Conservation (phyloP, 805 yeast genomes). For the Tanozyma kutaoensis region DNA sequence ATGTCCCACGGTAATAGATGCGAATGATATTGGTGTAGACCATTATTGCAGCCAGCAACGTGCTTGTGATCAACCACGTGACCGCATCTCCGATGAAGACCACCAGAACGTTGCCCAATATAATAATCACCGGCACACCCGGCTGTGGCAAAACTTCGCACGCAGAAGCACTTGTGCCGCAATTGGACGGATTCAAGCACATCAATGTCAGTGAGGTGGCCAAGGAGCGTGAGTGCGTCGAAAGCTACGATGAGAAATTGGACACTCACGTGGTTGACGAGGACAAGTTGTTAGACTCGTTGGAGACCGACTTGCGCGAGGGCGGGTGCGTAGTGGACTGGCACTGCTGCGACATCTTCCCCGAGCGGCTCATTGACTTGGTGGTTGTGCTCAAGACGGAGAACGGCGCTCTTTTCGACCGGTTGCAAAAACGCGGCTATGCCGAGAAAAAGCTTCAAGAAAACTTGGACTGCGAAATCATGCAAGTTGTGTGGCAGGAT, state of each 20-base stretch:
- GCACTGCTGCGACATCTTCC: conserved; percentile 96
- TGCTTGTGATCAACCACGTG: background rate
- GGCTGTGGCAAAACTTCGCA: conserved; percentile 83
- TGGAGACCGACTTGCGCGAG: conserved; percentile 63
- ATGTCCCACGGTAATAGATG: background rate
- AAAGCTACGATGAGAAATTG: conserved; percentile 75
- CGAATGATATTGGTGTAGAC: background rate
- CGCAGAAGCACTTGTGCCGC: conserved; percentile 42
- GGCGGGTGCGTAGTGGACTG: conserved; percentile 94
- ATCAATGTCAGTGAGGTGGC: conserved; percentile 75
- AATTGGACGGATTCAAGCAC: conserved; percentile 31
- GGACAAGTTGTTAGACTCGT: conserved; percentile 67
- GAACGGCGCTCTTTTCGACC: conserved; percentile 56
- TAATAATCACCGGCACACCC: conserved; percentile 92
- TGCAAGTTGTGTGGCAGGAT: conserved; percentile 82
- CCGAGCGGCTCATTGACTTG: conserved; percentile 82
- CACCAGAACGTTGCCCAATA: conserved; percentile 37
- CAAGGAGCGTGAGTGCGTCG: conserved; percentile 59
- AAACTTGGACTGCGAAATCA: conserved; percentile 91
- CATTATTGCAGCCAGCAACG: background rate
- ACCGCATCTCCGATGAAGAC: background rate
- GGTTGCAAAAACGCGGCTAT: conserved; percentile 68
- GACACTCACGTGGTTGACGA: conserved; percentile 88
- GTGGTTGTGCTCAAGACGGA: conserved; percentile 82
- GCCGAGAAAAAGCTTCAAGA: conserved; percentile 75